phyloP scores from a whole-genome alignment of 2,329 filamentous ascomycete species.

The Chaetomiaceae sp. region DNA sequence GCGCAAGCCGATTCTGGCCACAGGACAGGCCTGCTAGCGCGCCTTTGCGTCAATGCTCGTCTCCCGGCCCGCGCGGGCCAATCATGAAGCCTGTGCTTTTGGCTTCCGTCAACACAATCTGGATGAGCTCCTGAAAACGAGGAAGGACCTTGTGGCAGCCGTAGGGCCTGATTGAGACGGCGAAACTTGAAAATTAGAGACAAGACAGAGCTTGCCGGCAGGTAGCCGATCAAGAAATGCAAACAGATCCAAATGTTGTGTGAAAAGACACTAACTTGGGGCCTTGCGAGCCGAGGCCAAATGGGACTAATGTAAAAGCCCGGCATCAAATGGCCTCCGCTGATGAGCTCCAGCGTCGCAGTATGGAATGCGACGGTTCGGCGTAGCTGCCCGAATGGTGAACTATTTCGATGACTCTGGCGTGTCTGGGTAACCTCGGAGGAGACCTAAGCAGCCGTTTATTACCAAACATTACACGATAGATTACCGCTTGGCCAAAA shows the following conservation, averaged over 20 bases:
- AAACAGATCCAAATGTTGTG: neutral
- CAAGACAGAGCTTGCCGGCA: neutral
- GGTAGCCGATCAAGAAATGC: conserved; percentile 3
- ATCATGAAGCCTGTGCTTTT: neutral
- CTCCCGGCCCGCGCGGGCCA: conserved; percentile 3
- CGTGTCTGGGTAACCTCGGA: too few relatives aligned
- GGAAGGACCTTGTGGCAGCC: conserved; percentile 9
- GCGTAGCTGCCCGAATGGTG: too few relatives aligned
- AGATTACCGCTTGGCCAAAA: conserved; percentile 7
- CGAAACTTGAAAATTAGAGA: neutral
- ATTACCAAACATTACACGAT: neutral
- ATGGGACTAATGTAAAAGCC: too few relatives aligned
- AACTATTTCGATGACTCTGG: neutral
- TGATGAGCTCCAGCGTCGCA: neutral
- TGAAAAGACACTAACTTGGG: neutral
- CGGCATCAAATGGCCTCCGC: neutral
- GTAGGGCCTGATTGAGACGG: neutral
- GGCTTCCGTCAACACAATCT: conserved; percentile 5
- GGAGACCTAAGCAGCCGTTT: too few relatives aligned
- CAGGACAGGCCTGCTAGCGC: conserved; percentile 10
- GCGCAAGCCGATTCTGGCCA: conserved; percentile 22
- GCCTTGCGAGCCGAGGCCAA: neutral
- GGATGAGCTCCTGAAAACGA: neutral
- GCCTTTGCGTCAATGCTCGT: conserved; percentile 3
- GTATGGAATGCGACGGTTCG: neutral